phyloP scores from a whole-genome alignment of 495 filamentous ascomycete species.

The Trichoderma reesei region DNA sequence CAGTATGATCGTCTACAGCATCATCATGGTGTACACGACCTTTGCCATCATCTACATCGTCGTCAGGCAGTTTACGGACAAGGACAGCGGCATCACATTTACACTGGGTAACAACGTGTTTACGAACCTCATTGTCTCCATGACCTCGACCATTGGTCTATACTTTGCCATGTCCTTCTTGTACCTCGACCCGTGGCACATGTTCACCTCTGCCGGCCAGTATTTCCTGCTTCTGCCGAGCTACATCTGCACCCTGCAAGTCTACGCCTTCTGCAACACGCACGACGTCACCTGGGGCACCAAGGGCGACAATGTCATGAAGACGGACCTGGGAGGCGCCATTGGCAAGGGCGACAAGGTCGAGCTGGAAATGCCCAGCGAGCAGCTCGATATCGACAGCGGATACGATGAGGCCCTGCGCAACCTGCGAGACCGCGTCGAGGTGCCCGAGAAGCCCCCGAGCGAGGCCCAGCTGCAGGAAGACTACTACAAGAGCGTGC shows the following conservation, averaged over 20 bases:
- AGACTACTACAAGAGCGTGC: constrained; percentile 95
- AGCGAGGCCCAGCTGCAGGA: constrained; percentile 82
- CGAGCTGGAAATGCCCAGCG: constrained; percentile 90
- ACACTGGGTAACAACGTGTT: constrained; percentile 74
- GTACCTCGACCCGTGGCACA: constrained; percentile 98
- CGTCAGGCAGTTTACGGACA: constrained; percentile 54
- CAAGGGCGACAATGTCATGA: constrained; percentile 92
- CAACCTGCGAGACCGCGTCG: constrained; percentile 87
- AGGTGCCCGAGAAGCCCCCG: constrained; percentile 52
- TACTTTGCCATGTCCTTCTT: constrained; percentile 96
- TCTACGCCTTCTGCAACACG: constrained; percentile 99
- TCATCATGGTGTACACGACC: constrained; percentile 95
- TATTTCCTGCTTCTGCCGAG: constrained; percentile 87
- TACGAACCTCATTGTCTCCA: constrained; percentile 89
- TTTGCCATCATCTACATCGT: constrained; percentile 84
- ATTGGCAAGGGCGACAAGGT: constrained; percentile 61
- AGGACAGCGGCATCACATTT: constrained; percentile 37
- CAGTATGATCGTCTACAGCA: constrained; percentile 73
- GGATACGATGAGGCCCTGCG: constrained; percentile 96
- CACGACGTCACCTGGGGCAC: constrained; percentile 99
- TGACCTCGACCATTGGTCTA: constrained; percentile 76
- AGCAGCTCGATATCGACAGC: constrained; percentile 95
- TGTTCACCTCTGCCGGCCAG: constrained; percentile 88
- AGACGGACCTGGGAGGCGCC: constrained; percentile 83
- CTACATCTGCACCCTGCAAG: constrained; percentile 95